phyloP scores from a whole-genome alignment of 805 yeast genomes.

The Wickerhamiella lipophila region DNA sequence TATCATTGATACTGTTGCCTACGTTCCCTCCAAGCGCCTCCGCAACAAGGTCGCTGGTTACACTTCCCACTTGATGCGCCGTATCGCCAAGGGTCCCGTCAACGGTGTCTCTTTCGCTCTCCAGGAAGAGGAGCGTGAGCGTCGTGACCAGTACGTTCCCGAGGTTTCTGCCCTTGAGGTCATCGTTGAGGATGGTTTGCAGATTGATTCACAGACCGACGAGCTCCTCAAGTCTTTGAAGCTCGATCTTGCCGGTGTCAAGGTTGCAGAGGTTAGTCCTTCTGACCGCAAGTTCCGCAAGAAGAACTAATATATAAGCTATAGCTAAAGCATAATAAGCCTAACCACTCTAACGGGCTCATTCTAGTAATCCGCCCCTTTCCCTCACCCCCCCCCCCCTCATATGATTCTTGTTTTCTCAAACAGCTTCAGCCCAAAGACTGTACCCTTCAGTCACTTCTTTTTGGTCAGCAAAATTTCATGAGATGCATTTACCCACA shows the following conservation, averaged over 20 bases:
- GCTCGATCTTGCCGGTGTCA: slow-evolving; percentile 29
- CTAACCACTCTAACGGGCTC: background rate
- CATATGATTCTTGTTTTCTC: too few relatives aligned
- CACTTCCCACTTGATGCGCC: slow-evolving; percentile 99
- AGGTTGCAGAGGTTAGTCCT: slow-evolving; percentile 41
- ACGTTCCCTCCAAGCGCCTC: slow-evolving; percentile 98
- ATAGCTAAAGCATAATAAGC: slow-evolving; percentile 4
- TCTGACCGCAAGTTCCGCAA: slow-evolving; percentile 26
- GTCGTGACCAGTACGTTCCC: slow-evolving; percentile 99
- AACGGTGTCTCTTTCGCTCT: slow-evolving; percentile 99
- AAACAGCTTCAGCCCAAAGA: too few relatives aligned
- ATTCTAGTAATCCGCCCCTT: too few relatives aligned
- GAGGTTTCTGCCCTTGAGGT: slow-evolving; percentile 99
- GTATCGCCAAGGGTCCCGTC: slow-evolving; percentile 99
- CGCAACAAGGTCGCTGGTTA: slow-evolving; percentile 99
- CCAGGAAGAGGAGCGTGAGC: slow-evolving; percentile 99
- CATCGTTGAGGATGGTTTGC: slow-evolving; percentile 87
- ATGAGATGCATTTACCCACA: background rate
- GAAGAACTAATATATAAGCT: slow-evolving; percentile 20
- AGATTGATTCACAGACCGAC: slow-evolving; percentile 94
- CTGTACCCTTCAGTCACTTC: background rate
- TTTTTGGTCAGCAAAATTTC: background rate
- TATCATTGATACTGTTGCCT: slow-evolving; percentile 95
- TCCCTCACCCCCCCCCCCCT: too few relatives aligned
- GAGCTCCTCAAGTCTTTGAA: slow-evolving; percentile 91